Evolutionary conservation across 768 basidiomycete species (phyloP).

Genomic region (Boletus bicolor): DNA sequence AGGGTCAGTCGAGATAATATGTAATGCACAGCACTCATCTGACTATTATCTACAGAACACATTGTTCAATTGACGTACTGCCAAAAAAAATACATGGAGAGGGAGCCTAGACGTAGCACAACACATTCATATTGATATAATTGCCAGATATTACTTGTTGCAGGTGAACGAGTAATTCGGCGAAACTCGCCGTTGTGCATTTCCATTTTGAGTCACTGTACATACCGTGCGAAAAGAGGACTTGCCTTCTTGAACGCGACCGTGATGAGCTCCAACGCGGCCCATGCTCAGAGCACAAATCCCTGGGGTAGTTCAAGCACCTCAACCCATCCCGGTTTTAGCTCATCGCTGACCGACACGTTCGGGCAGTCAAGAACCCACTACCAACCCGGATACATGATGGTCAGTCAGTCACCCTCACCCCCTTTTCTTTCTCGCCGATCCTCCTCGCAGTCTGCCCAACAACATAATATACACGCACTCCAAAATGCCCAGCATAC

Average conservation of each 20-base stretch:
- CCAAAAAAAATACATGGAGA: too few relatives aligned
- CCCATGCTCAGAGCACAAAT: slow-evolving; percentile 46
- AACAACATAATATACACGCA: slow-evolving; percentile 55
- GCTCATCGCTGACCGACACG: slow-evolving; percentile 59
- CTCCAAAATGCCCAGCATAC: slow-evolving; percentile 59
- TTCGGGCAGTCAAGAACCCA: slow-evolving; percentile 71
- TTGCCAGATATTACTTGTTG: too few relatives aligned
- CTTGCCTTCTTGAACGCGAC: not conserved
- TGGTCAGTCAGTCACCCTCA: slow-evolving; percentile 45
- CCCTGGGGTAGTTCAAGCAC: slow-evolving; percentile 53
- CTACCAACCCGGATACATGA: slow-evolving; percentile 78
- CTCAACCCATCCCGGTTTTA: slow-evolving; percentile 37
- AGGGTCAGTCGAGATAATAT: too few relatives aligned
- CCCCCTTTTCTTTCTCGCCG: not conserved
- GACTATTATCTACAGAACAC: too few relatives aligned
- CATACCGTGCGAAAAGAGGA: slow-evolving; percentile 5
- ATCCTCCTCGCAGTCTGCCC: slow-evolving; percentile 46
- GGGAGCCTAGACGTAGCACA: too few relatives aligned
- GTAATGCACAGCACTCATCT: too few relatives aligned
- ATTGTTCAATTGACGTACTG: too few relatives aligned
- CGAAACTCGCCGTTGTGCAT: too few relatives aligned
- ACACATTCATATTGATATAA: too few relatives aligned
- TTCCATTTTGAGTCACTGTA: too few relatives aligned
- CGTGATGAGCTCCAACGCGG: slow-evolving; percentile 19
- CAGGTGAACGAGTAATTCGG: too few relatives aligned